Evolutionary conservation across 345 rosid genomes (phyloP).

Genomic region (Streptanthus diversifolius): DNA sequence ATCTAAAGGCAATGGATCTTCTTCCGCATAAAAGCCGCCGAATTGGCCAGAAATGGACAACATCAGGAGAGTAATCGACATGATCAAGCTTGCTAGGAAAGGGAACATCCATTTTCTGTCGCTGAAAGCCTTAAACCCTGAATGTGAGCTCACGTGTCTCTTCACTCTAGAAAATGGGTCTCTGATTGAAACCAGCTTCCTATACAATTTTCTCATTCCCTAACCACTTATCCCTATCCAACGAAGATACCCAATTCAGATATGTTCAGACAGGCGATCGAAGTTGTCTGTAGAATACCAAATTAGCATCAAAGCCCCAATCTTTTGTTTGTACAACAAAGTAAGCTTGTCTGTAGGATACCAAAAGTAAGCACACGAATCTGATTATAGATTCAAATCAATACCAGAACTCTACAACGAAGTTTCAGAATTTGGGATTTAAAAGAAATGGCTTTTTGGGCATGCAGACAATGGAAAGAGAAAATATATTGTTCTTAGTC

Average conservation of each 20-base stretch:
- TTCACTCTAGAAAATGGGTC: constrained; percentile 44
- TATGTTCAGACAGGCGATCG: neutral
- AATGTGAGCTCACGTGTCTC: constrained; percentile 55
- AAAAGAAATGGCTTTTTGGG: constrained; percentile 5
- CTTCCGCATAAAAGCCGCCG: constrained; percentile 36
- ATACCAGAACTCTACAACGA: neutral
- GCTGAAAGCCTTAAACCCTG: constrained; percentile 49
- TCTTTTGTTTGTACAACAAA: neutral
- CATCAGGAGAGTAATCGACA: constrained; percentile 50
- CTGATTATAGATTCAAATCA: neutral
- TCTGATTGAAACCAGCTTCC: constrained; percentile 40
- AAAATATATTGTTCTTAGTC: constrained; percentile 6
- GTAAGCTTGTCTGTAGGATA: neutral
- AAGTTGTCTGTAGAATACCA: neutral
- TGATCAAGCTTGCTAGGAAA: constrained; percentile 67
- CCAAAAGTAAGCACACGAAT: neutral
- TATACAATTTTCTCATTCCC: constrained; percentile 45
- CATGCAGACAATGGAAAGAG: constrained; percentile 26
- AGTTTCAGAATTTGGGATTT: constrained; percentile 2
- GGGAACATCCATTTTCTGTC: constrained; percentile 87
- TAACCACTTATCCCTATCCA: constrained; percentile 12
- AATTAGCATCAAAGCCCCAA: constrained; percentile 1
- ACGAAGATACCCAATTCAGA: neutral
- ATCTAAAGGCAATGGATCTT: constrained; percentile 49
- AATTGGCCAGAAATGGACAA: constrained; percentile 43